Conservation (phyloP, 225 moss, liverwort and hornwort species). For the Asterella californica region DNA sequence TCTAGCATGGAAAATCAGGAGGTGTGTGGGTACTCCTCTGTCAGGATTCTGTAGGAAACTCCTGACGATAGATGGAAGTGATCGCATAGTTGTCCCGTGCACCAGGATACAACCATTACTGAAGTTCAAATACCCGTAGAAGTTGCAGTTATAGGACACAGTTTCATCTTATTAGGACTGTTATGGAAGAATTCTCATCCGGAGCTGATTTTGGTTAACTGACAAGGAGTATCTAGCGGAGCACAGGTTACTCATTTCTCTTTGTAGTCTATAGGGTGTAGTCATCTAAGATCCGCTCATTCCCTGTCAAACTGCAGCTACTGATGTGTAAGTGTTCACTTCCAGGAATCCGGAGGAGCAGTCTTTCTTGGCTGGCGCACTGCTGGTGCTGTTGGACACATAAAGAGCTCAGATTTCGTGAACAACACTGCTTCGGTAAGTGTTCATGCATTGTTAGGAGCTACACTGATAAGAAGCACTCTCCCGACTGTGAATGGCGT, state of each 20-base stretch:
- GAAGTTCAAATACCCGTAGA: no score
- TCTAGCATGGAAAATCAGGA: no score
- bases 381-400: constrained; percentile 57
- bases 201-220: not conserved
- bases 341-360: constrained; percentile 73
- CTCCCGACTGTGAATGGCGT: not conserved
- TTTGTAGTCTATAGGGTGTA: not conserved
- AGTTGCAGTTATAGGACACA: no score
- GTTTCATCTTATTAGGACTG: no score
- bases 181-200: no score
- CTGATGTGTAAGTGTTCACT: not conserved
- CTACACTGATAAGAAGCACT: not conserved
- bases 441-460: not conserved
- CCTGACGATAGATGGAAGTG: no score
- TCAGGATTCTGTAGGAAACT: no score
- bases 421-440: constrained; percentile 59
- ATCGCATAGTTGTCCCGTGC: no score
- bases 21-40: no score
- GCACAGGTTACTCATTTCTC: not conserved
- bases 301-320: not conserved
- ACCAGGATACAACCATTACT: no score
- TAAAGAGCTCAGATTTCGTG: constrained; percentile 61
- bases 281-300: not conserved
- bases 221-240: not conserved
- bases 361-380: constrained; percentile 61